These are phyloP conservation scores for Bothriochloa decipiens DNA, from an alignment of 176 grass and related monocot species.

Conservation along the genomic window DNA sequence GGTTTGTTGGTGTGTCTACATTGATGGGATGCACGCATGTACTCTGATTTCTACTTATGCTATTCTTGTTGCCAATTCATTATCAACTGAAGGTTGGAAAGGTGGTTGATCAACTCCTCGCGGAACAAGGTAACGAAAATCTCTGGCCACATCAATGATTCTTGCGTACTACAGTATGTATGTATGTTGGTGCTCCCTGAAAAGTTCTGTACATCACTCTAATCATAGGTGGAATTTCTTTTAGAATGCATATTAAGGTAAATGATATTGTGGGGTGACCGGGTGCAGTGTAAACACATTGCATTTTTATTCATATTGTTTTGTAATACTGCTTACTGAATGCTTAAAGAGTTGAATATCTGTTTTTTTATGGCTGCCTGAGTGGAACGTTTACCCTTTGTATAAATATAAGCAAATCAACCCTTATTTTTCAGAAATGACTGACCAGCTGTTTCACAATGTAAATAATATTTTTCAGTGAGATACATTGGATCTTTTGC, in stretches of 20 bases:
- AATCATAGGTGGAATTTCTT: neutral
- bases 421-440: neutral
- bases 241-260: neutral
- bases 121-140: conserved; percentile 67
- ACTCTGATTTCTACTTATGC: neutral
- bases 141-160: neutral
- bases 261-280: neutral
- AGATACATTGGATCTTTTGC: neutral
- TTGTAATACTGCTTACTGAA: neutral
- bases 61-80: neutral
- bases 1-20: conserved; percentile 47
- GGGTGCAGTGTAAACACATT: neutral
- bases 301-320: neutral
- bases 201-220: neutral
- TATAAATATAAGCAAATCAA: neutral
- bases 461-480: neutral
- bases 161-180: neutral
- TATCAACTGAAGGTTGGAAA: conserved; percentile 65
- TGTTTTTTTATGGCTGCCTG: neutral
- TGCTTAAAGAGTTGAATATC: conserved; percentile 14
- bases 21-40: neutral
- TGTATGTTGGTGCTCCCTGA: neutral
- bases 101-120: conserved; percentile 75
- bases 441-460: neutral
- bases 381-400: neutral